A percentile compares a stretch with the other conserved stretches of the same genome.
Conservation (phyloP, 1,284 basidiomycete genomes). For the Sporisorium iseilematis-ciliati region DNA sequence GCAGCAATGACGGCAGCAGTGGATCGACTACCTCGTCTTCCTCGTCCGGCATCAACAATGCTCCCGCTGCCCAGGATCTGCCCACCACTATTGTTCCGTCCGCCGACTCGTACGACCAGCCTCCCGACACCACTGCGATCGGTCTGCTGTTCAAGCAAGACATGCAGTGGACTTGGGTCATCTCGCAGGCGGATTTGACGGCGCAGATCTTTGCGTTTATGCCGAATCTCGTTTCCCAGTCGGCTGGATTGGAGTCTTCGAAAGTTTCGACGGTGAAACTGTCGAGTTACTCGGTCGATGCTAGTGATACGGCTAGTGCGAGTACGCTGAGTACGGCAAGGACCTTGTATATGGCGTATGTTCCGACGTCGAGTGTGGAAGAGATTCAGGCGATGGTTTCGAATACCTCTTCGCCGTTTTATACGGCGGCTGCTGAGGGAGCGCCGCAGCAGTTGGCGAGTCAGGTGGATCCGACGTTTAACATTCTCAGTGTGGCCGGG, state of each 20-base stretch:
- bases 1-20: constrained; percentile 11
- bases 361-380: constrained; percentile 43
- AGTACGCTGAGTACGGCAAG: constrained; percentile 21
- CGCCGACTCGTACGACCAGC: constrained; percentile 41
- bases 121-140: constrained; percentile 46
- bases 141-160: constrained; percentile 59
- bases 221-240: constrained; percentile 56
- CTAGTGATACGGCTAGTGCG: constrained; percentile 10
- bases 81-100: constrained; percentile 54
- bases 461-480: constrained; percentile 59
- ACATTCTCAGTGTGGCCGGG: constrained; percentile 49
- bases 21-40: constrained; percentile 17
- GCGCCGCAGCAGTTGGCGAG: constrained; percentile 58
- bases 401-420: constrained; percentile 56
- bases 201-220: constrained; percentile 68
- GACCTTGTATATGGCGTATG: constrained; percentile 64
- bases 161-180: constrained; percentile 64
- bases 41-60: background rate
- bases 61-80: constrained; percentile 20
- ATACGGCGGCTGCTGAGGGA: constrained; percentile 45
- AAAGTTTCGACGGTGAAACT: constrained; percentile 58
- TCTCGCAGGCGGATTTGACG: constrained; percentile 59
- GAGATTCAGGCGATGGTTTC: constrained; percentile 43
- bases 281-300: constrained; percentile 41
- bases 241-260: constrained; percentile 32